Conservation (phyloP, 139 green algal genomes). For the Axilococcus clingmanii region DNA sequence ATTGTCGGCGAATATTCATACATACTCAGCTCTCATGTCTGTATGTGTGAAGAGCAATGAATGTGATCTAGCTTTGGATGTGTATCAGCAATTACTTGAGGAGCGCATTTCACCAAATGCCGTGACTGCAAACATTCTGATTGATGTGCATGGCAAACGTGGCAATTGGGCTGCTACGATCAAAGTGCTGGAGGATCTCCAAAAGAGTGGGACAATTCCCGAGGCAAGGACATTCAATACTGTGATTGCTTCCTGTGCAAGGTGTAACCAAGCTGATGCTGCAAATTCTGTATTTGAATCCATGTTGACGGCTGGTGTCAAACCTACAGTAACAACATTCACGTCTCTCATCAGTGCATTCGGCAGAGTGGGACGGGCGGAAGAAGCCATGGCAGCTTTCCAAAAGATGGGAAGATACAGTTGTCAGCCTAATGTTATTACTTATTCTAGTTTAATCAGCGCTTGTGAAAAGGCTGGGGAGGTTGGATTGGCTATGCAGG, state of each 20-base stretch:
- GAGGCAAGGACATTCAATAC: conserved; percentile 78
- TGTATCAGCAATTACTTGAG: conserved; percentile 26
- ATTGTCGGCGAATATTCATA: conserved; percentile 62
- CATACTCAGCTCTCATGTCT: conserved; percentile 73
- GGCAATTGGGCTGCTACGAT: conserved; percentile 53
- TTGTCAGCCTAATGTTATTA: conserved; percentile 33
- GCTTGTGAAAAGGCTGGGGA: conserved; percentile 51
- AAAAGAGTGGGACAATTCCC: conserved; percentile 31
- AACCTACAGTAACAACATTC: conserved; percentile 70
- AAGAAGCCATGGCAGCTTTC: conserved; percentile 18
- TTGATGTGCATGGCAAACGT: conserved; percentile 63
- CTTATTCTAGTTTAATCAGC: conserved; percentile 69
- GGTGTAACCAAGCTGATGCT: conserved; percentile 53
- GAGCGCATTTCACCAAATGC: conserved; percentile 28
- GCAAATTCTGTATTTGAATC: conserved; percentile 29
- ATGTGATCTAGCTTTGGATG: conserved; percentile 3
- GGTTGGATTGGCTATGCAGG: conserved; percentile 38
- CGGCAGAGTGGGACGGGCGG: conserved; percentile 20
- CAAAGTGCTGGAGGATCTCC: conserved; percentile 24
- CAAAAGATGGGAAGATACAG: conserved; percentile 22
- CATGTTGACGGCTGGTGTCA: conserved; percentile 47
- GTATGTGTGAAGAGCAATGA: conserved; percentile 59
- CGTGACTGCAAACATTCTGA: conserved; percentile 73
- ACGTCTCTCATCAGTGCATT: conserved; percentile 73
- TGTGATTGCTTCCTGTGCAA: conserved; percentile 61